Percentiles rank a stretch among this genome's conserved stretches.
Evolutionary conservation across 768 basidiomycete species (phyloP).

Genomic region (Strobilomyces echinocephalus): DNA sequence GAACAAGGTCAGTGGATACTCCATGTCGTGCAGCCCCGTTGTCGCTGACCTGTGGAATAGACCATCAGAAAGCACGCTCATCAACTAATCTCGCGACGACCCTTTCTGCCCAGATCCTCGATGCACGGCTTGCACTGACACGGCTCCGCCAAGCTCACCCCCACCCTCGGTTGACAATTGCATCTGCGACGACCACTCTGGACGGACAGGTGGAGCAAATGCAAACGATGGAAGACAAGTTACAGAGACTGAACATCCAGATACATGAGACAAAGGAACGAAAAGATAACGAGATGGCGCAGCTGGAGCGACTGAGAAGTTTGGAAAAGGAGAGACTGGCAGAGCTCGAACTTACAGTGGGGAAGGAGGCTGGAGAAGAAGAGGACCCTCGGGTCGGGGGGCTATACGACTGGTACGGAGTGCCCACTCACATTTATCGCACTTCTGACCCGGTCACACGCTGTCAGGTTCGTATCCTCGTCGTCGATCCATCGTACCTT

Average conservation of each 20-base stretch:
- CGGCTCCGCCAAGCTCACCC: constrained; percentile 80
- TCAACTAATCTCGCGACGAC: constrained; percentile 50
- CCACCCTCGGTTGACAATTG: constrained; percentile 71
- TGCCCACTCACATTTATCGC: not conserved
- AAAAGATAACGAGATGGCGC: constrained; percentile 45
- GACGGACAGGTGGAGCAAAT: constrained; percentile 75
- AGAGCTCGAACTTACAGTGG: constrained; percentile 47
- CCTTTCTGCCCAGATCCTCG: constrained; percentile 74
- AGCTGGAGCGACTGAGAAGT: constrained; percentile 54
- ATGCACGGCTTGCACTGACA: constrained; percentile 73
- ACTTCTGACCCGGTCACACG: not conserved
- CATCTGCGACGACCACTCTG: constrained; percentile 68
- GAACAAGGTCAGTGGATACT: constrained; percentile 50
- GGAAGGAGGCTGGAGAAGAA: constrained; percentile 47
- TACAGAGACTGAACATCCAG: constrained; percentile 47
- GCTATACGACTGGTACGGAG: constrained; percentile 64
- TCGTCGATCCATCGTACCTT: constrained; percentile 61
- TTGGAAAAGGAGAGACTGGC: constrained; percentile 64
- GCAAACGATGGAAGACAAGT: constrained; percentile 66
- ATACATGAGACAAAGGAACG: constrained; percentile 54
- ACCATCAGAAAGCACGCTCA: constrained; percentile 53
- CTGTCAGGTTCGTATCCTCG: constrained; percentile 63
- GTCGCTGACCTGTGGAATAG: constrained; percentile 31
- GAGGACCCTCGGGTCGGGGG: constrained; percentile 62
- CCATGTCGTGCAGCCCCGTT: too few species aligned